A percentile compares a stretch with the other conserved stretches of the same genome.
Evolutionary conservation across 371 early-diverging fungal genomes (phyloP).

Genomic region (Mucor piriformis): DNA sequence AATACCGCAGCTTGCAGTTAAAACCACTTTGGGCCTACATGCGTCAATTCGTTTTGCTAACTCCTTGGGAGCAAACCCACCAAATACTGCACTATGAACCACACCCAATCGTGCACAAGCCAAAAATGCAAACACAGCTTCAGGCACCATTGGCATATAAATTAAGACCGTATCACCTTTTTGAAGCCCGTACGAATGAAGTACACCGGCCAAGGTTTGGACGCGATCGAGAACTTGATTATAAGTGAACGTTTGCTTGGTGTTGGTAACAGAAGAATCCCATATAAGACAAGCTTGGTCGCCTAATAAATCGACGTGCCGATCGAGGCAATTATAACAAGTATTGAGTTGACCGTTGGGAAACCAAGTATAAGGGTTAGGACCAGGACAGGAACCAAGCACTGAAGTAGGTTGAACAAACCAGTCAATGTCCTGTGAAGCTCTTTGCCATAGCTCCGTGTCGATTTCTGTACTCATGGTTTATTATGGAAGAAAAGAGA

Average conservation of each 20-base stretch:
- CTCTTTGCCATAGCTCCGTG: conserved; percentile 31
- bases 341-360: conserved; percentile 82
- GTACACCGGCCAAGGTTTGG: conserved; percentile 73
- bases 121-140: conserved; percentile 86
- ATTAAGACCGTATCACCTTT: conserved; percentile 87
- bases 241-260: conserved; percentile 69
- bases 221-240: conserved; percentile 72
- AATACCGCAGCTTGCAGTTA: conserved; percentile 82
- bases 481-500: too few species aligned
- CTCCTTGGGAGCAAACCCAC: conserved; percentile 83
- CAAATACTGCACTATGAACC: conserved; percentile 78
- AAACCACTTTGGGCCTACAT: conserved; percentile 71
- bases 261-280: conserved; percentile 71
- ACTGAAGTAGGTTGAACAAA: conserved; percentile 34
- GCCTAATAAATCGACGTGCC: conserved; percentile 60
- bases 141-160: conserved; percentile 91
- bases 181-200: conserved; percentile 69
- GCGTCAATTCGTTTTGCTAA: conserved; percentile 84
- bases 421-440: conserved; percentile 46
- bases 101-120: conserved; percentile 92
- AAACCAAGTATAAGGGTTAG: conserved; percentile 65
- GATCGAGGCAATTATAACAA: conserved; percentile 92
- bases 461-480: conserved; percentile 5
- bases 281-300: conserved; percentile 76
- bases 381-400: conserved; percentile 21